Evolutionary conservation across 257 asterid genomes (phyloP), one percentile per base, ranked within the genome.

Genomic region (Plectranthus barbatus): DNA sequence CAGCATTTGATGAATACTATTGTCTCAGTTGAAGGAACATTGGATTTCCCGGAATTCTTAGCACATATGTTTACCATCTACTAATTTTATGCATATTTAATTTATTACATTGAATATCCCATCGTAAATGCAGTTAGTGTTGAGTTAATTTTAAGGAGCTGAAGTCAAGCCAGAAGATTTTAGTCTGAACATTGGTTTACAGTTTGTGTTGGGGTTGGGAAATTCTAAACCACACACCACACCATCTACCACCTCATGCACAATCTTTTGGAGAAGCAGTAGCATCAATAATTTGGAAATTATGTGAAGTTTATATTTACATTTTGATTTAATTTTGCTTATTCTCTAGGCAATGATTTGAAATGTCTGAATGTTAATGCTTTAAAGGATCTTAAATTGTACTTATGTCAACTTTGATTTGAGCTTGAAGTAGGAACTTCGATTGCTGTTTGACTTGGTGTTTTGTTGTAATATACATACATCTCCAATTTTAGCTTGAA

Each of bases 121-220:
- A 29, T 19, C 49, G 31, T 26, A 26, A 48, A 44, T 42, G 18
- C 34, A 54, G 23, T 64, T 50, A 51, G 24, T 51, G 1, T 19
- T 65, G 60, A 29, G 39, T 72, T 26, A 50, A 41, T 18, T 31
- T 24, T 23, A 55, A 33, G 34, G 56, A 54, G 66, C 66, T 46
- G 24, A 62, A 60, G 36, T 51, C 20, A 31, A 57, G 63, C 57
- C 37, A n/a, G 33, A 23, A 11, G 55, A 39, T 66, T 57, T 56
- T 44, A 39, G 45, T 14, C 44, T 29, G 39, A 36, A 59, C 17
- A 26, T 9, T 41, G 36, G 61, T 56, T 54, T 4, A 33, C 47
- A 56, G 56, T 48, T 55, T 2, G 37, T 26, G 39, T 49, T 49
- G 26, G 41, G 21, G 23, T 23, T 37, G n/a, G 41, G 7, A 24